Evolutionary conservation across 2,329 filamentous ascomycete species (phyloP).

Genomic region (Huntiella bhutanensis): DNA sequence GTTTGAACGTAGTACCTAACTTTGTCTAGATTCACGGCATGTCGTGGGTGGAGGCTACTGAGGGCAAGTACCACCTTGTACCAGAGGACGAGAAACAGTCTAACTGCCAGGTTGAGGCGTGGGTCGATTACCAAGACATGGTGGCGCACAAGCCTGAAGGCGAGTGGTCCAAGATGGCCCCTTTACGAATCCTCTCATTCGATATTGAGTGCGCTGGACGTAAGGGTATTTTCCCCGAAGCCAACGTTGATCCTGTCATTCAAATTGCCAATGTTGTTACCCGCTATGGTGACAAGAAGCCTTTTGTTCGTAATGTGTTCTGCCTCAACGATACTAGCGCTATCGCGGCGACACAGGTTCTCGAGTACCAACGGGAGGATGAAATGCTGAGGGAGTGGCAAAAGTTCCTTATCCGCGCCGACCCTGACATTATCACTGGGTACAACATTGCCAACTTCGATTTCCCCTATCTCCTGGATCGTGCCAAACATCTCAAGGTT

Average conservation of each 20-base stretch:
- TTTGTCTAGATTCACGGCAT: constrained; percentile 58
- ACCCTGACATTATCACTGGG: constrained; percentile 93
- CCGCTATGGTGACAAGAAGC: constrained; percentile 82
- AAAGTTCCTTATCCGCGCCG: constrained; percentile 72
- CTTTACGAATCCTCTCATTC: constrained; percentile 79
- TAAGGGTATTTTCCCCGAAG: constrained; percentile 92
- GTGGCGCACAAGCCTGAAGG: constrained; percentile 76
- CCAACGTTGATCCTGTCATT: constrained; percentile 81
- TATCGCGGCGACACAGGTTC: constrained; percentile 86
- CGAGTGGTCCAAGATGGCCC: constrained; percentile 97
- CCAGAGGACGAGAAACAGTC: constrained; percentile 52
- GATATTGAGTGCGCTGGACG: constrained; percentile 97
- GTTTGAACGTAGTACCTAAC: constrained; percentile 12
- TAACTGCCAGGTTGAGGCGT: constrained; percentile 90
- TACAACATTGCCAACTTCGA: constrained; percentile 99
- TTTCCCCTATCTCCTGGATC: constrained; percentile 84
- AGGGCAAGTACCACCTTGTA: constrained; percentile 54
- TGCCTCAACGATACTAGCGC: constrained; percentile 80
- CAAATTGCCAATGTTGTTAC: constrained; percentile 97
- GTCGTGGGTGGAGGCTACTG: constrained; percentile 86
- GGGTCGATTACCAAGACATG: constrained; percentile 63
- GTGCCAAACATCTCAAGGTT: constrained; percentile 70
- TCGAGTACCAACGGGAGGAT: constrained; percentile 64
- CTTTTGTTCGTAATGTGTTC: constrained; percentile 92
- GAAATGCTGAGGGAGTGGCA: constrained; percentile 89